A percentile compares a stretch with the other conserved stretches of the same genome.
phyloP scores from a whole-genome alignment of 2,329 filamentous ascomycete species.

The Cladosporium cucumerinum region DNA sequence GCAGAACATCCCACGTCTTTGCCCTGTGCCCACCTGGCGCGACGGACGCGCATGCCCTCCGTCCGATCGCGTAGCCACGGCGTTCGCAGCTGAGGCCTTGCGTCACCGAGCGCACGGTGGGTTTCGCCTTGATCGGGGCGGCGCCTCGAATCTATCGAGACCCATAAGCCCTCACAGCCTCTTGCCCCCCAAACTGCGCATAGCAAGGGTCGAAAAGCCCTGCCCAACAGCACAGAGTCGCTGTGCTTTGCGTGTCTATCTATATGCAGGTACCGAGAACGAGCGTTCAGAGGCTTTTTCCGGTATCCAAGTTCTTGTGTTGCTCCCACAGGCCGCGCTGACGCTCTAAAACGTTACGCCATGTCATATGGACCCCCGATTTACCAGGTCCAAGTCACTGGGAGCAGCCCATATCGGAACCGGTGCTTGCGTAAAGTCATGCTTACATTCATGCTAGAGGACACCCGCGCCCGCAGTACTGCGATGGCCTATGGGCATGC shows the following conservation, averaged over 20 bases:
- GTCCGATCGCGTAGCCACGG: not conserved
- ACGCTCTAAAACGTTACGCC: not conserved
- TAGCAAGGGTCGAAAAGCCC: not conserved
- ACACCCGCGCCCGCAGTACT: not conserved
- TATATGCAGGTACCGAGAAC: constrained; percentile 5
- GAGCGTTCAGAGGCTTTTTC: not conserved
- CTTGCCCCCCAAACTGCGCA: not conserved
- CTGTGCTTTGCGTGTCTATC: not conserved
- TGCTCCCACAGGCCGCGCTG: not conserved
- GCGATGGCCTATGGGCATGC: not conserved
- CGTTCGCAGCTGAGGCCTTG: constrained; percentile 1
- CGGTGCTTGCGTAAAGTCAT: not conserved
- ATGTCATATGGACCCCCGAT: not conserved
- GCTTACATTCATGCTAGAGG: not conserved
- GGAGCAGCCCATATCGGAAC: not conserved
- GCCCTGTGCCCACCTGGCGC: not conserved
- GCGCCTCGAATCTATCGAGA: constrained; percentile 6
- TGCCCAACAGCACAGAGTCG: not conserved
- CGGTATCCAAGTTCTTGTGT: not conserved
- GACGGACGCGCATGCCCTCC: not conserved
- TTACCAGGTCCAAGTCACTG: not conserved
- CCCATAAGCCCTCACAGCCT: not conserved
- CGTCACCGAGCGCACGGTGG: not conserved
- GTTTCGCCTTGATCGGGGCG: not conserved
- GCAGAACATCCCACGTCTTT: constrained; percentile 2